A percentile compares a stretch with the other conserved stretches of the same genome.
Evolutionary conservation across 768 basidiomycete species (phyloP).

Genomic region (Mrakia frigida): DNA sequence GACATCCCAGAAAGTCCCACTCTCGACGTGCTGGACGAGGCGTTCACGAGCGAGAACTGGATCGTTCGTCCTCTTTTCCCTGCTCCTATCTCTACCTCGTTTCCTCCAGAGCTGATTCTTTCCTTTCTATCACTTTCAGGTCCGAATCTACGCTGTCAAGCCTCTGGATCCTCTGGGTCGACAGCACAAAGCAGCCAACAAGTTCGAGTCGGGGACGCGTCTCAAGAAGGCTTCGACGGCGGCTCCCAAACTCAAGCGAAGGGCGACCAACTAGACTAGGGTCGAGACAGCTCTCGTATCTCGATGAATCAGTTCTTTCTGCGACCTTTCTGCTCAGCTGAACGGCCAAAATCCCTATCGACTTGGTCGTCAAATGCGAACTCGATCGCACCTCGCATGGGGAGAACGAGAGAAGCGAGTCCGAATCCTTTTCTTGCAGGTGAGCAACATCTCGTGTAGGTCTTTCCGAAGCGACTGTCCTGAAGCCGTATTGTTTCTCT

Average conservation of each 20-base stretch:
- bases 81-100: neutral
- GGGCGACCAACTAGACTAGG: conserved; percentile 2
- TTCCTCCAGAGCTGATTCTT: conserved; percentile 1
- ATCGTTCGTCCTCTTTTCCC: conserved; percentile 57
- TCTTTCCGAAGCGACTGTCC: too few relatives aligned
- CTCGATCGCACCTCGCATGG: too few relatives aligned
- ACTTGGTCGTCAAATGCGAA: too few relatives aligned
- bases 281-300: neutral
- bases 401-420: too few relatives aligned
- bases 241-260: conserved; percentile 33
- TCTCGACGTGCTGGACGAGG: conserved; percentile 89
- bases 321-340: too few relatives aligned
- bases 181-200: conserved; percentile 79
- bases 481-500: too few relatives aligned
- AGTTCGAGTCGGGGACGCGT: conserved; percentile 82
- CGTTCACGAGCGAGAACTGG: conserved; percentile 99
- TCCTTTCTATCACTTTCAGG: neutral
- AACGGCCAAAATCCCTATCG: too few relatives aligned
- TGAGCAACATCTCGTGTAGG: too few relatives aligned
- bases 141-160: conserved; percentile 91
- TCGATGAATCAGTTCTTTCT: neutral
- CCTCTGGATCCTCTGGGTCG: conserved; percentile 88
- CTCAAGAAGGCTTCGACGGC: conserved; percentile 55
- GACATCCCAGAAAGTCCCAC: conserved; percentile 70
- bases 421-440: too few relatives aligned